These are phyloP conservation scores for Colletotrichum sp. DNA, from an alignment of 2,329 filamentous ascomycete genomes.

Conservation along the genomic window DNA sequence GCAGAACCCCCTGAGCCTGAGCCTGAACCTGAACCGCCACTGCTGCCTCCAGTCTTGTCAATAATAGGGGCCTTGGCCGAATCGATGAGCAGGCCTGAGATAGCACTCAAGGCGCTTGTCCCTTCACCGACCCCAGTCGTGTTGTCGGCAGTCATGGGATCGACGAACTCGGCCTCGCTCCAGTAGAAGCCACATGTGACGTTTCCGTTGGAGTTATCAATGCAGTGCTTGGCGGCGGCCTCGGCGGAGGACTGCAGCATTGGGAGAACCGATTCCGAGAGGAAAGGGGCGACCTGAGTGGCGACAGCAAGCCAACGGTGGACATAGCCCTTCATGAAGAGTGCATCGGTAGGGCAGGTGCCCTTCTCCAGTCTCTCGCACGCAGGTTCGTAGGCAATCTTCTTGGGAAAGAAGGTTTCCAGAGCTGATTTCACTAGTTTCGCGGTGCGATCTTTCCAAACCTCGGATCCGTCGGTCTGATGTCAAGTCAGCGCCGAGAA, in stretches of 20 bases:
- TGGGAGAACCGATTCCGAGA: slow-evolving; percentile 45
- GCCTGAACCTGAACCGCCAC: not conserved
- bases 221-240: slow-evolving; percentile 55
- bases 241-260: slow-evolving; percentile 51
- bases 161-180: slow-evolving; percentile 32
- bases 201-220: slow-evolving; percentile 38
- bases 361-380: slow-evolving; percentile 54
- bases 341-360: slow-evolving; percentile 63
- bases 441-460: slow-evolving; percentile 43
- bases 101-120: slow-evolving; percentile 47
- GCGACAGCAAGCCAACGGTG: slow-evolving; percentile 56
- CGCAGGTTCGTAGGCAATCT: slow-evolving; percentile 65
- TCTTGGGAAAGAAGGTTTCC: slow-evolving; percentile 52
- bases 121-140: slow-evolving; percentile 52
- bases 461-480: slow-evolving; percentile 24
- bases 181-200: slow-evolving; percentile 54
- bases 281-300: slow-evolving; percentile 54
- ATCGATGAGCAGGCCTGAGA: slow-evolving; percentile 42
- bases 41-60: not conserved
- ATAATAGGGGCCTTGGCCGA: not conserved
- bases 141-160: slow-evolving; percentile 50
- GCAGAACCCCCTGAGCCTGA: not conserved
- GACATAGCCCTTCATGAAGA: slow-evolving; percentile 62
- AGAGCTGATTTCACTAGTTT: slow-evolving; percentile 40
- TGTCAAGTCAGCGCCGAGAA: slow-evolving; percentile 49